Evolutionary conservation across 768 basidiomycete species (phyloP), one percentile per base, ranked within the genome.

Genomic region (Myochromella boudieri): DNA sequence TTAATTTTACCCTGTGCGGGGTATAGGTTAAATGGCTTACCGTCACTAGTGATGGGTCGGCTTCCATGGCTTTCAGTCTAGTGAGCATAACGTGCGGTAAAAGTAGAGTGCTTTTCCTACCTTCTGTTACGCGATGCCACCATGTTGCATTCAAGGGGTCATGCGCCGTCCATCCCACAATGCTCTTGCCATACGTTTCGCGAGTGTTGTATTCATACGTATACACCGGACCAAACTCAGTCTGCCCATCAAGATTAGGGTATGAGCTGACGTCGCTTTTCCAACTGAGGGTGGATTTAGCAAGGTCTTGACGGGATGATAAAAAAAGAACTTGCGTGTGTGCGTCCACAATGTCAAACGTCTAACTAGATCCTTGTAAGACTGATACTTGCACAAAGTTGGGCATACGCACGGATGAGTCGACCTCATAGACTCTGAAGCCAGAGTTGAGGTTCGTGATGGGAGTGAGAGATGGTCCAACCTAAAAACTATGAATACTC

Each of bases 81-180:
- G 53, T 29, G 49, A 36, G 18, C n/a, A 27, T 6, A 28, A 22
- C 39, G 41, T 3, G 41, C 25, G 40, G 18, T 22, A 24, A 21
- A 38, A 6, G 18, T 25, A 26, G 27, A 25, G 32, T 8, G 20
- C 15, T 34, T 28, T 7, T 38, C 74, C 52, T 46, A 82, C 85
- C 76, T 66, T 88, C 85, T 8, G 87, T 89, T 32, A 90, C 84
- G 37, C 64, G 76, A 55, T 89, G 87, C 87, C 87, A 90, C 82
- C 84, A 90, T 8, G 88, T 89, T 6, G 85, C 85, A 50, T 90
- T 90, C 51, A 91, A 64, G 0, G 87, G 87, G 58, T 86, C 86
- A 44, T 72, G 69, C 2, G 67, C 60, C 21, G 72, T 68, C 87
- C 87, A 90, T 26, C 75, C 69, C 1, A 72, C 63, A 41, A 84